Evolutionary conservation across 2,329 filamentous ascomycete genomes (phyloP), one percentile per base, ranked within the genome.

Genomic region (Pestalotiopsis sp.): DNA sequence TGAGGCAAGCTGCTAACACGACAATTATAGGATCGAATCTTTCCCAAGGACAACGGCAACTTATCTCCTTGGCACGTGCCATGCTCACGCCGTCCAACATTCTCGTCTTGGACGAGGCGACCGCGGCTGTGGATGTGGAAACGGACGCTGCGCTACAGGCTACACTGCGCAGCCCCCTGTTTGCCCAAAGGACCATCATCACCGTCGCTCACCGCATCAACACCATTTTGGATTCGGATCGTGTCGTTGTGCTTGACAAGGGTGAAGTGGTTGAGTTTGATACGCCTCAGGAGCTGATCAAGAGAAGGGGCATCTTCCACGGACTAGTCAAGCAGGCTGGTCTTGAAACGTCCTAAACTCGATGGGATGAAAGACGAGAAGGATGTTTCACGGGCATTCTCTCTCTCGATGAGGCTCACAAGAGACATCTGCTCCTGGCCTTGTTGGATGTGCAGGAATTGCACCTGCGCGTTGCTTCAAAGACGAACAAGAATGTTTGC

Each of bases 171-270:
- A 87, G 87, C 45, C 86, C 88, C 25, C 79, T 91, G 17, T 99
- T 99, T 83, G 87, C 91, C 71, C 94, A 98, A 81, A 90, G 94
- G 67, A 99, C 96, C 49, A 98, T 99, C 81, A 97, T 99, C 81
- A 99, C 96, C 1, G 97, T 99, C 76, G 96, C 96, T 31, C 96
- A 99, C 84, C 91, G 96, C 67, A 97, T 99, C 84, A 98, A 98
- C 83, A 99, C 96, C 12, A 98, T 99, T 76, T 87, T 99, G 38
- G 90, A 92, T 79, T 89, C 87, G 70, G 95, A 99, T 82, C 90
- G 95, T 65, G 96, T 99, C 71, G 91, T 99, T 45, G 96, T 99
- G 64, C 88, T 99, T 5, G 94, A 98, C 78, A 92, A 92, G 80
- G 96, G 96, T 58, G 89, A 90, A 75, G 95, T 99, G 57, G 92